Conservation (phyloP, 2,329 filamentous ascomycete genomes). For the Clonostachys chloroleuca region DNA sequence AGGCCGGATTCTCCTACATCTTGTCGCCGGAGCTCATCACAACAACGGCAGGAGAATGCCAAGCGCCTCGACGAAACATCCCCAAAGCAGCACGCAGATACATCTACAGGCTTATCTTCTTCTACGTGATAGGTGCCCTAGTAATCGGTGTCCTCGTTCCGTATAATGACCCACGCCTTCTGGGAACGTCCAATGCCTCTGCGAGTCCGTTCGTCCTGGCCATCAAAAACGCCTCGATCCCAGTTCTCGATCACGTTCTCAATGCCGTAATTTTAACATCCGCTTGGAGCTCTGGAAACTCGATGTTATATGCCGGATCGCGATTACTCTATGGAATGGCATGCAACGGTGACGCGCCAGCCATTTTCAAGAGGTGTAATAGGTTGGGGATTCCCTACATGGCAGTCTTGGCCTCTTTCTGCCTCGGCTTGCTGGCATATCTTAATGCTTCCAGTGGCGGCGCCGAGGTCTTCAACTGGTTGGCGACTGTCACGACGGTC, state of each 20-base stretch:
- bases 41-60: conserved; percentile 40
- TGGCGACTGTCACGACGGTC: conserved; percentile 31
- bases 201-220: conserved; percentile 61
- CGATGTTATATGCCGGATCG: conserved; percentile 52
- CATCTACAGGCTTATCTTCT: conserved; percentile 46
- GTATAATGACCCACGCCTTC: conserved; percentile 19
- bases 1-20: too few relatives aligned
- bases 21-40: too few relatives aligned
- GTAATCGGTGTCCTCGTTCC: conserved; percentile 23
- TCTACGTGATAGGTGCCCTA: conserved; percentile 41
- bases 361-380: conserved; percentile 10
- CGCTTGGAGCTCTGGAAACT: conserved; percentile 49
- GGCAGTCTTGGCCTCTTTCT: conserved; percentile 2
- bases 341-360: conserved; percentile 45
- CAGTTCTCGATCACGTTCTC: conserved; percentile 58
- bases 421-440: conserved; percentile 59
- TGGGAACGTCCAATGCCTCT: conserved; percentile 20
- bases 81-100: conserved; percentile 45
- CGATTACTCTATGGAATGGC: conserved; percentile 53
- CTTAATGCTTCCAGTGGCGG: conserved; percentile 48
- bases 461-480: conserved; percentile 54
- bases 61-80: conserved; percentile 38
- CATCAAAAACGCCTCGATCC: conserved; percentile 55
- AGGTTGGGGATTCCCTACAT: conserved; percentile 14
- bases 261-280: conserved; percentile 49